These are phyloP conservation scores for Aspergillus hancockii DNA, from an alignment of 495 filamentous ascomycete genomes.

Conservation along the genomic window DNA sequence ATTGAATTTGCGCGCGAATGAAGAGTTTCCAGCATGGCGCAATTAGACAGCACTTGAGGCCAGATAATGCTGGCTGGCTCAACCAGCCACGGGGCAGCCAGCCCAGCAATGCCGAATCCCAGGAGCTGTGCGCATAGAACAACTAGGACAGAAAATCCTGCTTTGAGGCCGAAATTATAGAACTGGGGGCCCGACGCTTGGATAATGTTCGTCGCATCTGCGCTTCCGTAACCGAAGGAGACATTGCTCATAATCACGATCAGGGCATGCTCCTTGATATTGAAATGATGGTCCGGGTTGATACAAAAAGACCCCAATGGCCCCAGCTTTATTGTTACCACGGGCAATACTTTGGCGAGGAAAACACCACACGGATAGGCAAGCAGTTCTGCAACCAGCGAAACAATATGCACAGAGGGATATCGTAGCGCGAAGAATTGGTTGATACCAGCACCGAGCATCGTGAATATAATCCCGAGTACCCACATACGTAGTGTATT, in stretches of 20 bases:
- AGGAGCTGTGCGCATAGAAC: slow-evolving; percentile 63
- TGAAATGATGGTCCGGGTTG: slow-evolving; percentile 65
- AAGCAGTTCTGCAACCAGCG: slow-evolving; percentile 64
- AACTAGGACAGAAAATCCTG: slow-evolving; percentile 61
- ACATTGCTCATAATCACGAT: slow-evolving; percentile 90
- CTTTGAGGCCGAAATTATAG: slow-evolving; percentile 61
- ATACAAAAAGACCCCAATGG: slow-evolving; percentile 49
- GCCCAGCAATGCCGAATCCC: slow-evolving; percentile 65
- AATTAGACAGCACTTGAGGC: slow-evolving; percentile 39
- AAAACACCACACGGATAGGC: slow-evolving; percentile 59
- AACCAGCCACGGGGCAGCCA: slow-evolving; percentile 61
- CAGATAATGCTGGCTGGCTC: slow-evolving; percentile 55
- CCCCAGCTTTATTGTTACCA: slow-evolving; percentile 40
- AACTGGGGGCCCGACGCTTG: slow-evolving; percentile 46
- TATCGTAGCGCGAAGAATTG: slow-evolving; percentile 85
- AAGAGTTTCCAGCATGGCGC: slow-evolving; percentile 37
- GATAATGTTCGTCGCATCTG: slow-evolving; percentile 47
- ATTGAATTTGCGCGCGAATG: slow-evolving; percentile 36
- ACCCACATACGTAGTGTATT: slow-evolving; percentile 79
- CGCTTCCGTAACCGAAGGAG: slow-evolving; percentile 67
- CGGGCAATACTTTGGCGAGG: slow-evolving; percentile 46
- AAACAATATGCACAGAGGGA: slow-evolving; percentile 76
- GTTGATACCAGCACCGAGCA: slow-evolving; percentile 81
- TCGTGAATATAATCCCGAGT: slow-evolving; percentile 73
- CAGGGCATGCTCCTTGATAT: slow-evolving; percentile 83